Evolutionary conservation across 2,329 filamentous ascomycete genomes (phyloP).

Genomic region (Penicillium sclerotiorum): DNA sequence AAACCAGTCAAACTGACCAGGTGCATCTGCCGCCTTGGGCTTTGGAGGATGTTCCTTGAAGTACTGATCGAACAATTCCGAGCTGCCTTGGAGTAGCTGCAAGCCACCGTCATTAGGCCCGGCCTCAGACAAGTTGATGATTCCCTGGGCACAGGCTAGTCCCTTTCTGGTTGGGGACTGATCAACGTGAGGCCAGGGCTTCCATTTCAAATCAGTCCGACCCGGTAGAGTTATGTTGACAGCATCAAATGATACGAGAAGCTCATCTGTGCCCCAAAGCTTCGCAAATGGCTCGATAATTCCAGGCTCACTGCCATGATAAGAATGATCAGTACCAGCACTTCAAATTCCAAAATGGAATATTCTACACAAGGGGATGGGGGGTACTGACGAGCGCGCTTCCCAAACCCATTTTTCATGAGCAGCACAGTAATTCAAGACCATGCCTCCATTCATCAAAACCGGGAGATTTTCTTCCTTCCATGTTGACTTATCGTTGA

Average conservation of each 20-base stretch:
- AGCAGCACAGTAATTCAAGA: constrained; percentile 35
- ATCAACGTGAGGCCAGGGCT: constrained; percentile 51
- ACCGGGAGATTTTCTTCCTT: constrained; percentile 48
- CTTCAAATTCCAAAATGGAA: background rate
- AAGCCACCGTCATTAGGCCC: constrained; percentile 52
- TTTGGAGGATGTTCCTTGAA: constrained; percentile 31
- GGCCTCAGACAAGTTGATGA: constrained; percentile 50
- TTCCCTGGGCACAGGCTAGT: constrained; percentile 43
- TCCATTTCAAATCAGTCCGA: constrained; percentile 41
- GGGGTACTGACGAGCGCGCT: constrained; percentile 33
- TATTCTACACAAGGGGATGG: background rate
- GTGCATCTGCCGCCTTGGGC: background rate
- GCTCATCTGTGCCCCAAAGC: constrained; percentile 40
- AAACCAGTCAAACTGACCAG: background rate
- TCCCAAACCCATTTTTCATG: constrained; percentile 53
- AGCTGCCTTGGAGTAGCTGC: constrained; percentile 48
- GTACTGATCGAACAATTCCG: constrained; percentile 49
- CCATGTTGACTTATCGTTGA: constrained; percentile 45
- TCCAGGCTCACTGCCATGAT: constrained; percentile 37
- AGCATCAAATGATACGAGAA: constrained; percentile 25
- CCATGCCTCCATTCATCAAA: constrained; percentile 46
- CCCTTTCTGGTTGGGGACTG: constrained; percentile 47
- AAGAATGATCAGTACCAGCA: background rate
- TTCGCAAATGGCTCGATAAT: constrained; percentile 44
- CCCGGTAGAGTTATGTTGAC: constrained; percentile 49